Evolutionary conservation across 2,329 filamentous ascomycete species (phyloP).

Genomic region (Boeremia lycopersici): DNA sequence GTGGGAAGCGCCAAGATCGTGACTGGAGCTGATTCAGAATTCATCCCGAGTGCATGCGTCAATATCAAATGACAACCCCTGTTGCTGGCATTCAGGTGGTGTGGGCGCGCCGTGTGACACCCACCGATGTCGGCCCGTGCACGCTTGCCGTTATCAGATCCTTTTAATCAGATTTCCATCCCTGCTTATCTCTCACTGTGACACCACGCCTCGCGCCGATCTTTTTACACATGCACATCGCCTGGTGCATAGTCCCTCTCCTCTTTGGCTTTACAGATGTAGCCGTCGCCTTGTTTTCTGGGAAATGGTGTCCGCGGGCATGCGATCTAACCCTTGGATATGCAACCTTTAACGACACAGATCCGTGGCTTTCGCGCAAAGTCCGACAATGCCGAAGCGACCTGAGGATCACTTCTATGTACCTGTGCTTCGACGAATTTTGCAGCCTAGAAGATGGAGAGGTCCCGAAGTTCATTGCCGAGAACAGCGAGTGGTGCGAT

Average conservation of each 20-base stretch:
- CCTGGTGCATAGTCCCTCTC: conserved; percentile 17
- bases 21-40: background rate
- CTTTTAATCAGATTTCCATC: conserved; percentile 29
- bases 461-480: conserved; percentile 24
- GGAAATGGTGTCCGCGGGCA: conserved; percentile 37
- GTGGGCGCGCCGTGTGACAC: background rate
- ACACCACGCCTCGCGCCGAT: conserved; percentile 16
- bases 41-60: background rate
- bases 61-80: background rate
- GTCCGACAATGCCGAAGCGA: conserved; percentile 34
- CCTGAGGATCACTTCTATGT: conserved; percentile 34
- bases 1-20: conserved; percentile 42
- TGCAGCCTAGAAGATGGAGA: conserved; percentile 25
- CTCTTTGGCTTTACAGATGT: conserved; percentile 12
- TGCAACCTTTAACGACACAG: conserved; percentile 42
- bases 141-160: background rate
- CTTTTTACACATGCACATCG: conserved; percentile 25
- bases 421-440: conserved; percentile 37
- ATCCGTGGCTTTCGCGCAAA: conserved; percentile 32
- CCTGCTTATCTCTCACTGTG: conserved; percentile 20
- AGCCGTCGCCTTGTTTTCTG: conserved; percentile 21
- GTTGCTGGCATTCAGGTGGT: background rate
- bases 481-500: conserved; percentile 30
- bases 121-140: background rate
- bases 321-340: conserved; percentile 40